Evolutionary conservation across 257 asterid genomes (phyloP), one percentile per base, ranked within the genome.

Genomic region (Pogostemon cablin): DNA sequence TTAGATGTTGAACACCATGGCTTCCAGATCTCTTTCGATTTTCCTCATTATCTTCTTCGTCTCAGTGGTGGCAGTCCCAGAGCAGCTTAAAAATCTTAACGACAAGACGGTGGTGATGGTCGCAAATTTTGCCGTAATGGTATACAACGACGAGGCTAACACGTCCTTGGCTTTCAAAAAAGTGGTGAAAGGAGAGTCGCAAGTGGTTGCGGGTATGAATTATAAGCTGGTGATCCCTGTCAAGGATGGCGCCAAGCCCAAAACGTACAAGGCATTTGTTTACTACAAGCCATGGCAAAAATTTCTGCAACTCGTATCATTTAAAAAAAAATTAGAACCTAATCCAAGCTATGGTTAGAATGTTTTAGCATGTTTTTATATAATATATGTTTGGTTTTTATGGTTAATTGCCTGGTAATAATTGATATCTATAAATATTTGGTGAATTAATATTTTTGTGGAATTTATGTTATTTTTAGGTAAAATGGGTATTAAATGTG

Each of bases 181-280:
- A 2, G 89, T 82, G 39, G 44, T 82, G 5, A 62, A 62, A n/a
- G 85, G 80, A 4, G 79, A 73, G 65, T 5, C 43, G 8, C 84
- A 82, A 50, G 75, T 80, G 56, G 82, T 80, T 9, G 40, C 79
- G 6, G 87, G 90, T 1, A 55, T 32, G 35, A 82, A 82, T 53
- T 85, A 78, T 66, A 48, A 69, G 69, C 74, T 82, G 10, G 72
- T 53, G 5, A 75, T 85, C 39, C 38, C 80, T 40, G 80, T 79
- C 50, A 58, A 71, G 57, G 81, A 62, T 20, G 82, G 74, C 41
- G 52, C 7, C 11, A 39, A 11, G 0, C 61, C 60, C 8, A 46
- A 67, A 40, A 57, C 54, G 11, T 85, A 85, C 35, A 49, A 43
- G 43, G 85, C 85, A 12, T 62, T 69, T 55, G 88, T 85, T 53